Conservation (phyloP, 768 basidiomycete genomes). For the Boletellus sp. region DNA sequence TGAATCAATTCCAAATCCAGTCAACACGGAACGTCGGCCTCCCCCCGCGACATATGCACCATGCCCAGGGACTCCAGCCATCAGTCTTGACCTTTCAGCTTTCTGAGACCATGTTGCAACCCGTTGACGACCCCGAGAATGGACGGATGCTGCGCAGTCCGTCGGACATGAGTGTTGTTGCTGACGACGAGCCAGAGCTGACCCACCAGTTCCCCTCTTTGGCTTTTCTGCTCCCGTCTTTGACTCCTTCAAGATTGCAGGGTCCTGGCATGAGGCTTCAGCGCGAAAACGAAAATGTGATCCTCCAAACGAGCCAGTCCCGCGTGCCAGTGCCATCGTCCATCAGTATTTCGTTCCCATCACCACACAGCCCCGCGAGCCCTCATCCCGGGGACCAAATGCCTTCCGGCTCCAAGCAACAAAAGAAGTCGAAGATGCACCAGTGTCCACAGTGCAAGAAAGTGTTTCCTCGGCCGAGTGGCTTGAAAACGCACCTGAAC, state of each 20-base stretch:
- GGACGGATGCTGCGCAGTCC: slow-evolving; percentile 16
- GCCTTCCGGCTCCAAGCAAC: slow-evolving; percentile 7
- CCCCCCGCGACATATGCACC: slow-evolving; percentile 4
- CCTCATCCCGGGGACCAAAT: slow-evolving; percentile 9
- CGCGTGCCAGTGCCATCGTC: slow-evolving; percentile 9
- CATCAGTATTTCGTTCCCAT: slow-evolving; percentile 5
- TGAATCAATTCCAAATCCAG: slow-evolving; percentile 29
- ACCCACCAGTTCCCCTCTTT: slow-evolving; percentile 5
- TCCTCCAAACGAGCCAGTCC: slow-evolving; percentile 8
- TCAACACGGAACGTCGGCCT: slow-evolving; percentile 9
- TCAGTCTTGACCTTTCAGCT: slow-evolving; percentile 32
- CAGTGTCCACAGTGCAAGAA: slow-evolving; percentile 43
- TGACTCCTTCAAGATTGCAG: slow-evolving; percentile 11
- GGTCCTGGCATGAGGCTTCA: slow-evolving; percentile 25
- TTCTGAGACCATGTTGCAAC: slow-evolving; percentile 21
- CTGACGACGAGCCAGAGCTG: slow-evolving; percentile 13
- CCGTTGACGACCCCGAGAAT: slow-evolving; percentile 28
- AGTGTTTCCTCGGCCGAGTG: slow-evolving; percentile 49
- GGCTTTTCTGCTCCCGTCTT: not conserved
- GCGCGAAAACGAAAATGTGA: slow-evolving; percentile 9
- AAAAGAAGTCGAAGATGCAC: slow-evolving; percentile 48
- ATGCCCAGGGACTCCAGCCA: slow-evolving; percentile 18
- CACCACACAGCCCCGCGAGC: slow-evolving; percentile 5
- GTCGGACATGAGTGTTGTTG: slow-evolving; percentile 15
- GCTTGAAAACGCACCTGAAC: slow-evolving; percentile 52